Evolutionary conservation across 306 rosid genomes (phyloP).

Genomic region (Casuarina equisetifolia): DNA sequence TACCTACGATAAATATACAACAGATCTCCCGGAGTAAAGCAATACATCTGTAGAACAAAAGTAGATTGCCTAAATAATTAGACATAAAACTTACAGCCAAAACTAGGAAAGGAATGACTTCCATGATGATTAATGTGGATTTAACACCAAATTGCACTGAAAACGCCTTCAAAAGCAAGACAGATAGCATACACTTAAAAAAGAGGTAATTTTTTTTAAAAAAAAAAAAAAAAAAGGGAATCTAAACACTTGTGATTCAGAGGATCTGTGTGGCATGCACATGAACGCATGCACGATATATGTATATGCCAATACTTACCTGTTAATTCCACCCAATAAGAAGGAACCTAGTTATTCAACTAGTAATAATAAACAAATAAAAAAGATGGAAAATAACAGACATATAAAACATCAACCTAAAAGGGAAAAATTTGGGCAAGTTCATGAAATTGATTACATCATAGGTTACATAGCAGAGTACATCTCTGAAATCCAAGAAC

Average conservation of each 20-base stretch:
- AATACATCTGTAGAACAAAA: slow-evolving; percentile 7
- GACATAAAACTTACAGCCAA: slow-evolving; percentile 73
- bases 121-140: slow-evolving; percentile 92
- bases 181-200: slow-evolving; percentile 69
- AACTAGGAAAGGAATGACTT: slow-evolving; percentile 94
- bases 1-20: slow-evolving; percentile 5
- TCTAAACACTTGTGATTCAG: not conserved
- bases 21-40: not conserved
- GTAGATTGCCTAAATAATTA: slow-evolving; percentile 11
- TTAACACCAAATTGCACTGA: slow-evolving; percentile 87
- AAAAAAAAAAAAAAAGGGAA: slow-evolving; percentile 6
- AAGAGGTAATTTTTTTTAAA: slow-evolving; percentile 1
- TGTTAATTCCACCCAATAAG: not conserved
- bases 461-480: too few species aligned
- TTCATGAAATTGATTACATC: too few species aligned
- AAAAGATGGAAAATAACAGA: not conserved
- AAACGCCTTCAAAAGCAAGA: slow-evolving; percentile 89
- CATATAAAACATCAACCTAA: not conserved
- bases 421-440: not conserved
- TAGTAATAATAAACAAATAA: not conserved
- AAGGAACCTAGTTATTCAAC: not conserved
- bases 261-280: not conserved
- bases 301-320: slow-evolving; percentile 7
- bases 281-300: slow-evolving; percentile 9
- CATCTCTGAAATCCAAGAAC: not conserved